Base-by-base conservation (phyloP, 352 stramenopile species). In the Blastocystis sp. region DNA sequence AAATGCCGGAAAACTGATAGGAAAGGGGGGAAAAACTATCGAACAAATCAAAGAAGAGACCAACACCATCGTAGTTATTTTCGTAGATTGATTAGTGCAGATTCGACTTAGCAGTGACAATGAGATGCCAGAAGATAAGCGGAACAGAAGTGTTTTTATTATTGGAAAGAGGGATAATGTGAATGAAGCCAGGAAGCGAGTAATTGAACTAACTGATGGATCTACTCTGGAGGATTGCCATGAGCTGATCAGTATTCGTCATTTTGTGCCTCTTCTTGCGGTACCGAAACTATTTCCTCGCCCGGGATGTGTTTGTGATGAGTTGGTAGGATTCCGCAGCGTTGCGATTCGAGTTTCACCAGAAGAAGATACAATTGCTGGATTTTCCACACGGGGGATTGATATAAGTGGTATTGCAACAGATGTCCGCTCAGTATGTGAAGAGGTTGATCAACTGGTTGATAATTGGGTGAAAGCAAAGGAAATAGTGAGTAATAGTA, bases 1-100 rank as follows among this genome's bases (percentile, higher is more conserved):
- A 0, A 79, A 60, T 56, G 68, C 68, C 7, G 68, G 68, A 53
- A 56, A 57, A 53, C 44, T 79, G 4, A 79, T 79, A 15, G 68
- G 68, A n/a, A 79, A 79, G 68, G 68, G 37, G 3, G 68, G 68
- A 9, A 17, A 58, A 40, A 60, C 37, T 11, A 60, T 79, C 22
- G n/a, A 56, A 9, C 15, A 15, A 19, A 1, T 79, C 13, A 79
- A 57, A 24, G 68, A 79, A 9, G 35, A 79, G 15, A 60, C 37
- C 2, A 13, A 57, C 6, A 60, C 44, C 5, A 60, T 42, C 6
- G 68, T 59, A n/a, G 4, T 0, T 1, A 42, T 37, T 17, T 1
- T 2, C 0, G 2, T 35, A 13, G 7, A 0, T 0, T 40, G 0
- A 62, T 0, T 24, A 0, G 17, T 40, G 7, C 37, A 79, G 68